A percentile compares a stretch with the other conserved stretches of the same genome.
Evolutionary conservation across 73 alveolate genomes (phyloP).

Genomic region (Halteria grandinella): DNA sequence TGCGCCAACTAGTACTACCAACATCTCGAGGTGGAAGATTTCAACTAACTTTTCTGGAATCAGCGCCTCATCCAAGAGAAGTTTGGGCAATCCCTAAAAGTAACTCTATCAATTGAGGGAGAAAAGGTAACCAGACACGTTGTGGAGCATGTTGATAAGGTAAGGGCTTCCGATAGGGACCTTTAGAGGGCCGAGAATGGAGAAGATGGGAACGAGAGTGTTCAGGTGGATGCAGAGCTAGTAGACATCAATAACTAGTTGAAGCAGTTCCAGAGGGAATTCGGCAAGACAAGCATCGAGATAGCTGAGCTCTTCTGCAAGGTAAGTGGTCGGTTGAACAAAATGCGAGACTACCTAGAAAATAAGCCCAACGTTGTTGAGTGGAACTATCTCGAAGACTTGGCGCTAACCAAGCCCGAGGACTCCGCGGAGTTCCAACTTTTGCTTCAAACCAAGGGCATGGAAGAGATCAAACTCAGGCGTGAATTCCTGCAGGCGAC

Average conservation of each 20-base stretch:
- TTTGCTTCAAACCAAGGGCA: slow-evolving; percentile 52
- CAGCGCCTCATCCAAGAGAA: slow-evolving; percentile 4
- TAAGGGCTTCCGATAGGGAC: not conserved
- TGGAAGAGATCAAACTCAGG: slow-evolving; percentile 63
- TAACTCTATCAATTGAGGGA: not conserved
- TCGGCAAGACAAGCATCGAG: slow-evolving; percentile 36
- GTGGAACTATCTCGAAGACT: slow-evolving; percentile 69
- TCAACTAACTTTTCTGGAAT: slow-evolving; percentile 23
- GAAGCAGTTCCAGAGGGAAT: slow-evolving; percentile 32
- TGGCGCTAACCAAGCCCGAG: slow-evolving; percentile 66
- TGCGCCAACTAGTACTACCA: slow-evolving; percentile 22
- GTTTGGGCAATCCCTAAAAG: slow-evolving; percentile 33
- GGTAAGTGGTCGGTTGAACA: slow-evolving; percentile 61
- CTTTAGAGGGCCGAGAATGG: not conserved
- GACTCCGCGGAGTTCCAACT: slow-evolving; percentile 64
- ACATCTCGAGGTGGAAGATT: slow-evolving; percentile 24
- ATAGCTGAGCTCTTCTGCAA: slow-evolving; percentile 52
- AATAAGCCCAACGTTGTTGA: not conserved
- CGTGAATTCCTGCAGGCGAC: slow-evolving; percentile 51
- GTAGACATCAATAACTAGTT: slow-evolving; percentile 15
- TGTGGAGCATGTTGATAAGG: slow-evolving; percentile 9
- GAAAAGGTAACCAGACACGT: slow-evolving; percentile 7
- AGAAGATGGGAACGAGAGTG: slow-evolving; percentile 28
- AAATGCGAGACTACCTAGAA: slow-evolving; percentile 49
- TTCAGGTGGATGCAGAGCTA: slow-evolving; percentile 32